Conservation (phyloP, 352 stramenopile genomes). For the Thraustochytrium sp. region DNA sequence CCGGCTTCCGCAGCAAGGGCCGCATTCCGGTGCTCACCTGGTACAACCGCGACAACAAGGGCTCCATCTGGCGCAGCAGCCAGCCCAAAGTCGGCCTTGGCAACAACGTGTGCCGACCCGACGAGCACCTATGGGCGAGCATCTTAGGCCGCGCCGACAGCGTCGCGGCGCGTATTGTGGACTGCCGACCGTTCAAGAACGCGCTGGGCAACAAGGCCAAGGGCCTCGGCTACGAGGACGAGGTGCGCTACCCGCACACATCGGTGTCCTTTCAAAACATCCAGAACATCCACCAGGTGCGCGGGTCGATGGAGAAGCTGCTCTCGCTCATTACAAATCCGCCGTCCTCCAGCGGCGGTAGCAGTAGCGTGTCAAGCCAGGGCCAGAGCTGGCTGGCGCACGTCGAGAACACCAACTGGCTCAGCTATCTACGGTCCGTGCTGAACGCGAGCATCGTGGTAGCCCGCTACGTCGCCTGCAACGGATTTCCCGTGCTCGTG, state of each 20-base stretch:
- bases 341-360: conserved; percentile 16
- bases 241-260: conserved; percentile 83
- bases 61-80: conserved; percentile 81
- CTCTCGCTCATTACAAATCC: conserved; percentile 56
- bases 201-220: conserved; percentile 75
- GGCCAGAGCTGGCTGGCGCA: conserved; percentile 80
- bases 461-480: conserved; percentile 83
- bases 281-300: conserved; percentile 96
- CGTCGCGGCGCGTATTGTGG: conserved; percentile 65
- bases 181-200: conserved; percentile 67
- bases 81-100: conserved; percentile 91
- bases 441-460: conserved; percentile 83
- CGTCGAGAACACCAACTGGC: conserved; percentile 90
- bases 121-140: conserved; percentile 66
- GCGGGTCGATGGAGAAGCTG: conserved; percentile 82
- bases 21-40: conserved; percentile 85
- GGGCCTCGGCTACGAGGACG: conserved; percentile 88
- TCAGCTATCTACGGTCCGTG: conserved; percentile 85
- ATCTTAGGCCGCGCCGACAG: conserved; percentile 47
- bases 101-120: conserved; percentile 77
- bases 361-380: conserved; percentile 53
- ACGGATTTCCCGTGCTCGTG: conserved; percentile 86
- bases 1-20: conserved; percentile 83
- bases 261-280: conserved; percentile 96
- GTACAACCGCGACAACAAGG: conserved; percentile 75